Evolutionary conservation across 2,329 filamentous ascomycete species (phyloP).

Genomic region (Bipolaris victoriae): DNA sequence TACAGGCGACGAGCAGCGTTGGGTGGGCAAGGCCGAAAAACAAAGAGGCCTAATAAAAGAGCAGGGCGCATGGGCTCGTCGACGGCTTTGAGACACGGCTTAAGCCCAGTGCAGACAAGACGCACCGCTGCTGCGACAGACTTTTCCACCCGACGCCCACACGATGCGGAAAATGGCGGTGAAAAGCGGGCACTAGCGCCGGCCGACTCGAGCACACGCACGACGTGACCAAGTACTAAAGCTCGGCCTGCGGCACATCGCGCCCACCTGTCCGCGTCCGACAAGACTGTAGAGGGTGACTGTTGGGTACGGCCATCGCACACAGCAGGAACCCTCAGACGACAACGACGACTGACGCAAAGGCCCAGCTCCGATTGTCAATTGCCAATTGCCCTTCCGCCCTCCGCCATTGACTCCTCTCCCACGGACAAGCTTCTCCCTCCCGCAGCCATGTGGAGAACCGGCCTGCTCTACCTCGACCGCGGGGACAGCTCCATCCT

Average conservation of each 20-base stretch:
- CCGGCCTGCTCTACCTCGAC: conserved; percentile 31
- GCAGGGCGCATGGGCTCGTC: not conserved
- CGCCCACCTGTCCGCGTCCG: conserved; percentile 22
- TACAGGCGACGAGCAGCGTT: not conserved
- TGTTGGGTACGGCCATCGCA: conserved; percentile 19
- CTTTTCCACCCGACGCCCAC: conserved; percentile 10
- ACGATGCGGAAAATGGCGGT: conserved; percentile 21
- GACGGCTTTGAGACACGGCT: not conserved
- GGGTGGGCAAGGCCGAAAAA: not conserved
- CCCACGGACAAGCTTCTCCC: no score
- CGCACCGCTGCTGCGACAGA: conserved; percentile 16
- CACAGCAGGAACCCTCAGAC: conserved; percentile 23
- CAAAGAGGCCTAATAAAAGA: not conserved
- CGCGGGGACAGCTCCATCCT: conserved; percentile 31
- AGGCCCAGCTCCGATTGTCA: no score
- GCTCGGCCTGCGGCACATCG: conserved; percentile 18
- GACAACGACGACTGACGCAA: conserved; percentile 10
- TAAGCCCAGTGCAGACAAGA: conserved; percentile 5
- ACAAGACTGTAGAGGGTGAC: conserved; percentile 22
- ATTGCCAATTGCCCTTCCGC: no score
- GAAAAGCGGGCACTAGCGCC: conserved; percentile 19
- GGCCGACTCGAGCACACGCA: conserved; percentile 18
- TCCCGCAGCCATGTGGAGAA: conserved; percentile 26
- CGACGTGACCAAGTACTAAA: conserved; percentile 23
- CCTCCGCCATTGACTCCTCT: no score